These are phyloP conservation scores for Rhodotorula babjevae DNA, from an alignment of 768 basidiomycete species.

Conservation along the genomic window DNA sequence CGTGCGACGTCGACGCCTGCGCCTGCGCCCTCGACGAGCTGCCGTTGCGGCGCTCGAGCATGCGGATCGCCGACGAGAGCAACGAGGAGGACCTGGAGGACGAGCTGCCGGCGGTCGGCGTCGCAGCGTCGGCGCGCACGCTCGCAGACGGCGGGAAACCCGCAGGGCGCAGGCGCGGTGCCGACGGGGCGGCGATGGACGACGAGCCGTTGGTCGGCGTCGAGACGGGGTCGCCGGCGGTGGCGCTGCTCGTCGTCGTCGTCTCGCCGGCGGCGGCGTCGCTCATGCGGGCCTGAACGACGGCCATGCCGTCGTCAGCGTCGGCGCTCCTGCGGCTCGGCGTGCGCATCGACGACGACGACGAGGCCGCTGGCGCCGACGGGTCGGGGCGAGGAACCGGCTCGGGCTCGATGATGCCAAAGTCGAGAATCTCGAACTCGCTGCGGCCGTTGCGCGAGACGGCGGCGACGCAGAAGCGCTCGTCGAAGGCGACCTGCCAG, in stretches of 20 bases:
- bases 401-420: constrained; percentile 29
- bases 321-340: constrained; percentile 4
- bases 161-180: neutral
- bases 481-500: constrained; percentile 96
- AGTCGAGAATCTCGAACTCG: constrained; percentile 49
- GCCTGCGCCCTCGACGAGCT: constrained; percentile 12
- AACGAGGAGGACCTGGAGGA: neutral
- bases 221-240: neutral
- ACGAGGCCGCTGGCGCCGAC: too few relatives aligned
- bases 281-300: neutral
- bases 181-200: neutral
- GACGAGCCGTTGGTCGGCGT: neutral
- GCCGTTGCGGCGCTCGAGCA: neutral
- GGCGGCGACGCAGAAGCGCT: constrained; percentile 89
- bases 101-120: neutral
- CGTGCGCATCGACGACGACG: neutral
- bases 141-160: neutral
- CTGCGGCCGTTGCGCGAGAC: constrained; percentile 46
- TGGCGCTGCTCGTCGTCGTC: neutral
- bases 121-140: neutral
- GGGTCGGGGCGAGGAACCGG: neutral
- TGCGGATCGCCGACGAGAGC: neutral
- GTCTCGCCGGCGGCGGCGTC: neutral
- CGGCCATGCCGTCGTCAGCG: neutral
- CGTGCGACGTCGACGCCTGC: neutral